Evolutionary conservation across 2,329 filamentous ascomycete species (phyloP).

Genomic region (Macroventuria anomochaeta): DNA sequence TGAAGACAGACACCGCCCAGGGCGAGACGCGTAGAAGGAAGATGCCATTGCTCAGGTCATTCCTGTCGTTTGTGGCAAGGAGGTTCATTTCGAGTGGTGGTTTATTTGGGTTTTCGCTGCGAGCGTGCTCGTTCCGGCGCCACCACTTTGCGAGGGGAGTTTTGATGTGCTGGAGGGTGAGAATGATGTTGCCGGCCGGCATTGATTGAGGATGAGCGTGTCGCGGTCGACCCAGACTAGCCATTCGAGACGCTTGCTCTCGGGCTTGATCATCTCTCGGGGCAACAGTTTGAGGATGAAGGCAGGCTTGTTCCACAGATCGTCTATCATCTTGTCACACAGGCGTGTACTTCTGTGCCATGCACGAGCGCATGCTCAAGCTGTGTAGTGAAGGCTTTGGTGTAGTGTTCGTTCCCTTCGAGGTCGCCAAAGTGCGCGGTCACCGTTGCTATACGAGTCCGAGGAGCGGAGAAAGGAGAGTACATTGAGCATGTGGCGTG

Average conservation of each 20-base stretch:
- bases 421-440: slow-evolving; percentile 48
- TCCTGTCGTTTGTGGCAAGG: slow-evolving; percentile 49
- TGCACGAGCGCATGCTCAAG: slow-evolving; percentile 50
- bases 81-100: slow-evolving; percentile 36
- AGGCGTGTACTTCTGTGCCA: slow-evolving; percentile 52
- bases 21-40: slow-evolving; percentile 51
- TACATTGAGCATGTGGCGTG: slow-evolving; percentile 25
- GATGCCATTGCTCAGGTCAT: slow-evolving; percentile 54
- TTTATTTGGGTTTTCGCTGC: not conserved
- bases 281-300: slow-evolving; percentile 53
- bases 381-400: slow-evolving; percentile 52
- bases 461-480: slow-evolving; percentile 19
- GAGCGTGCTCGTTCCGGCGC: slow-evolving; percentile 4
- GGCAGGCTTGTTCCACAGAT: slow-evolving; percentile 55
- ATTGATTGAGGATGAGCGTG: slow-evolving; percentile 53
- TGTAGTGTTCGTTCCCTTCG: slow-evolving; percentile 46
- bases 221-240: slow-evolving; percentile 55
- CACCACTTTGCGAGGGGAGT: slow-evolving; percentile 21
- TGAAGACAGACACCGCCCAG: slow-evolving; percentile 51
- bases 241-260: slow-evolving; percentile 51
- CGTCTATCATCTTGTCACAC: slow-evolving; percentile 51
- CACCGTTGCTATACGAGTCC: slow-evolving; percentile 45
- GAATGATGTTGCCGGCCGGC: slow-evolving; percentile 51
- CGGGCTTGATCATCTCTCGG: slow-evolving; percentile 44
- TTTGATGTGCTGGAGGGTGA: slow-evolving; percentile 39